Base-by-base conservation (phyloP, 495 filamentous ascomycete species). In the Xylaria castorea region DNA sequence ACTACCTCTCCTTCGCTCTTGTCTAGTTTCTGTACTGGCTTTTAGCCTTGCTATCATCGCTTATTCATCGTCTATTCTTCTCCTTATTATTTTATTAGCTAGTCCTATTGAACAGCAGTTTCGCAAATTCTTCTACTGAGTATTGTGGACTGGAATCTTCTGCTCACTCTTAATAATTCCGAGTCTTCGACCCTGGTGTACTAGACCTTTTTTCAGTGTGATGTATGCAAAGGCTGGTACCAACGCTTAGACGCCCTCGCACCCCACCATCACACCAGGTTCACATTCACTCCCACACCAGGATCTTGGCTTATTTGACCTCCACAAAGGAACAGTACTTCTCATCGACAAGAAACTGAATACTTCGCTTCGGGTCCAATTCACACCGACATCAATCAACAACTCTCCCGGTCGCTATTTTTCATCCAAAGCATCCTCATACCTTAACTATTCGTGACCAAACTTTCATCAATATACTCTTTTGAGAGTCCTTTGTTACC, bases 1-100 rank as follows among this genome's bases (percentile, higher is more conserved):
- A 70, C 68, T 58, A 61, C 77, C 73, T 73, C 51, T 75, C 70
- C 50, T 70, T 67, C 51, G 11, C 71, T 71, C 32, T 57, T 58
- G 62, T 65, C 51, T 58, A 22, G 42, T 51, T 68, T 46, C 44
- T 46, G 30, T 55, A 55, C 58, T n/a, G 50, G 12, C 51, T 16
- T 67, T 27, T 65, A 71, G 48, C 34, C 51, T 22, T 55, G 25
- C 30, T 57, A 50, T 61, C 30, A 60, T 61, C 40, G 7, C 38
- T 50, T 16, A 30, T 27, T 61, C 30, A 60, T 61, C 40, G 7
- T 50, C 34, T 16, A 30, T 27, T 65, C 9, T 30, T 66, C 27
- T 46, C 25, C 38, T 55, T 66, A 18, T 30, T 68, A 55, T 69
- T 53, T 27, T 55, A 6, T 50, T 34, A 27, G 32, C 38, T 64